Conservation (phyloP, 768 basidiomycete species). For the Termitomyces sp. region DNA sequence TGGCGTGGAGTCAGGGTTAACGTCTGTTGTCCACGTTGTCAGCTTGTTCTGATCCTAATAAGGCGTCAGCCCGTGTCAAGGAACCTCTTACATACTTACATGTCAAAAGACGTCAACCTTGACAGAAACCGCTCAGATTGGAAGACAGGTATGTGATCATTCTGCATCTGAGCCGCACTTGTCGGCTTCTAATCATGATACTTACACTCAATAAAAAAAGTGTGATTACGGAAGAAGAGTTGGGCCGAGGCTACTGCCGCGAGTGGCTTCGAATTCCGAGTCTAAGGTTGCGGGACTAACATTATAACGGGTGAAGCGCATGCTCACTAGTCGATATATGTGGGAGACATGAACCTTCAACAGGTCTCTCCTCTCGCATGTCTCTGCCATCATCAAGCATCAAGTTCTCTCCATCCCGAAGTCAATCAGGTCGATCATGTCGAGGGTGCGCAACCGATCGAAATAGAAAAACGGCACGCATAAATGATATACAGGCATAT, state of each 20-base stretch:
- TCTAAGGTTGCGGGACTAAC: neutral
- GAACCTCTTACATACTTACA: constrained; percentile 13
- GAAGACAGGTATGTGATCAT: constrained; percentile 19
- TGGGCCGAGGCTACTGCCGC: constrained; percentile 1
- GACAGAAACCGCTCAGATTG: constrained; percentile 40
- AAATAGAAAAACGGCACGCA: neutral
- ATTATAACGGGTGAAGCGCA: too few relatives aligned
- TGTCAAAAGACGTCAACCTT: constrained; percentile 18
- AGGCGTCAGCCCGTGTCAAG: constrained; percentile 12
- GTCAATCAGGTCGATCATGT: neutral
- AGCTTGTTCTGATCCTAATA: constrained; percentile 17
- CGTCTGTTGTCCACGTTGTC: constrained; percentile 18
- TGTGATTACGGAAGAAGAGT: neutral
- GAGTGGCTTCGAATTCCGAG: neutral
- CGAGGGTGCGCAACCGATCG: neutral
- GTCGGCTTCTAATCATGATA: constrained; percentile 19
- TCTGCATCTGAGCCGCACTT: constrained; percentile 23
- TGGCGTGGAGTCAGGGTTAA: constrained; percentile 20
- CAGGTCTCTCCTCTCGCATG: neutral
- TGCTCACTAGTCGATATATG: too few relatives aligned
- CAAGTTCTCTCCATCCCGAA: neutral
- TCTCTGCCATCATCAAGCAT: neutral
- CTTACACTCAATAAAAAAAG: neutral
- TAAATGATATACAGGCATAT: too few relatives aligned
- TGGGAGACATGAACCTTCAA: neutral